Conservation (phyloP, 352 stramenopile genomes). For the Poterioochromonas sp. region DNA sequence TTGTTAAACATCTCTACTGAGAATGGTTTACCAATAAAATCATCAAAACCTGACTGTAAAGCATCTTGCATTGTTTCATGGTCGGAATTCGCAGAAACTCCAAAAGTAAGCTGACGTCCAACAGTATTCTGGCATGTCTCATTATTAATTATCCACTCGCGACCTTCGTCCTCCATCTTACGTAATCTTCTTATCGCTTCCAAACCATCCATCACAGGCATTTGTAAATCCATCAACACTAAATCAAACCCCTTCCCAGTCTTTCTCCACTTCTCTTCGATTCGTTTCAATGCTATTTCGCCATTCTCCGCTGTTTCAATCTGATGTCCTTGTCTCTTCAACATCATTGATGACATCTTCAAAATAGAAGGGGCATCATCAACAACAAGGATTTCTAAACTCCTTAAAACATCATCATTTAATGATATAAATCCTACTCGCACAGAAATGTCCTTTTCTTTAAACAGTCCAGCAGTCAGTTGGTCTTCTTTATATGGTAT, state of each 20-base stretch:
- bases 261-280: neutral
- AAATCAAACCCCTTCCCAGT: neutral
- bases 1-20: too few relatives aligned
- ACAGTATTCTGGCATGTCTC: too few relatives aligned
- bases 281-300: neutral
- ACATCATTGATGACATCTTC: neutral
- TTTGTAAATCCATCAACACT: slow-evolving; percentile 27
- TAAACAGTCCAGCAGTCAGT: too few relatives aligned
- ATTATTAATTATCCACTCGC: too few relatives aligned
- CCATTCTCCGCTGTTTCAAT: neutral
- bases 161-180: neutral
- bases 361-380: neutral
- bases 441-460: too few relatives aligned
- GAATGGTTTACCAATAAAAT: slow-evolving; percentile 28
- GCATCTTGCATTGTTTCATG: neutral
- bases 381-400: neutral
- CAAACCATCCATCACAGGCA: slow-evolving; percentile 24
- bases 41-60: neutral
- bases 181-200: neutral
- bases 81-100: neutral
- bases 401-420: too few relatives aligned
- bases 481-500: too few relatives aligned
- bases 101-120: neutral
- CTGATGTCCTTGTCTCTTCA: neutral
- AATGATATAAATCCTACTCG: too few relatives aligned